Conservation (phyloP, 768 basidiomycete species). For the Pulveroboletus ravenelii region DNA sequence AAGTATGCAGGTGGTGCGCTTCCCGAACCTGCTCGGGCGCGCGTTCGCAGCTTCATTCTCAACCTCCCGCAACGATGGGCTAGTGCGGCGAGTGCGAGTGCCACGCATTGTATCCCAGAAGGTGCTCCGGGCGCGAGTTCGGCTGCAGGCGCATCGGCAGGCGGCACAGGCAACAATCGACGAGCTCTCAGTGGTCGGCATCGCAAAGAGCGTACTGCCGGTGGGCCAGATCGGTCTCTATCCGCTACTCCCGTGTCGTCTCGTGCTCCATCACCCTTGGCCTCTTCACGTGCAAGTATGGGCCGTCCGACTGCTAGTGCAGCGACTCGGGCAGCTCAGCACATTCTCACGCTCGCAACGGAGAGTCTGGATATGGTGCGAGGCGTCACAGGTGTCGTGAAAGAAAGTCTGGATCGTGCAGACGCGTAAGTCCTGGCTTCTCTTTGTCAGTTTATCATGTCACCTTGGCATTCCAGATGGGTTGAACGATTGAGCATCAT, state of each 20-base stretch:
- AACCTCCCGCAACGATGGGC: slow-evolving; percentile 82
- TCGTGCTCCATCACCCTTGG: slow-evolving; percentile 31
- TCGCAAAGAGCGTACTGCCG: slow-evolving; percentile 38
- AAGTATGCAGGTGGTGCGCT: slow-evolving; percentile 83
- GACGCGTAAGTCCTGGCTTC: slow-evolving; percentile 58
- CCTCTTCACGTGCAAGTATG: slow-evolving; percentile 23
- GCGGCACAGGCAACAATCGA: slow-evolving; percentile 16
- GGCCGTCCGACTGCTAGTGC: slow-evolving; percentile 41
- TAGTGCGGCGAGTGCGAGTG: slow-evolving; percentile 31
- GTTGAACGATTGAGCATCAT: slow-evolving; percentile 75
- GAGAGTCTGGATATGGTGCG: slow-evolving; percentile 93
- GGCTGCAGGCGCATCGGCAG: slow-evolving; percentile 31
- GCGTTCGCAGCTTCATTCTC: slow-evolving; percentile 74
- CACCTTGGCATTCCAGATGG: slow-evolving; percentile 48
- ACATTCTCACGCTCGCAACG: slow-evolving; percentile 77
- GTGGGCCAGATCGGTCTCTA: slow-evolving; percentile 29
- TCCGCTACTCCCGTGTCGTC: slow-evolving; percentile 32
- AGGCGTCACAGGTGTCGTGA: slow-evolving; percentile 82
- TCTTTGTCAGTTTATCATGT: slow-evolving; percentile 1
- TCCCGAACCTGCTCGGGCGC: slow-evolving; percentile 74
- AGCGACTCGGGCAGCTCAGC: slow-evolving; percentile 71
- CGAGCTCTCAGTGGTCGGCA: slow-evolving; percentile 18
- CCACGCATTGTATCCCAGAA: slow-evolving; percentile 21
- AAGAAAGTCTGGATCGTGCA: slow-evolving; percentile 81
- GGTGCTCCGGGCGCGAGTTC: slow-evolving; percentile 32